These are phyloP conservation scores for Escovopsis sp. DNA, from an alignment of 2,329 filamentous ascomycete genomes.

Conservation along the genomic window DNA sequence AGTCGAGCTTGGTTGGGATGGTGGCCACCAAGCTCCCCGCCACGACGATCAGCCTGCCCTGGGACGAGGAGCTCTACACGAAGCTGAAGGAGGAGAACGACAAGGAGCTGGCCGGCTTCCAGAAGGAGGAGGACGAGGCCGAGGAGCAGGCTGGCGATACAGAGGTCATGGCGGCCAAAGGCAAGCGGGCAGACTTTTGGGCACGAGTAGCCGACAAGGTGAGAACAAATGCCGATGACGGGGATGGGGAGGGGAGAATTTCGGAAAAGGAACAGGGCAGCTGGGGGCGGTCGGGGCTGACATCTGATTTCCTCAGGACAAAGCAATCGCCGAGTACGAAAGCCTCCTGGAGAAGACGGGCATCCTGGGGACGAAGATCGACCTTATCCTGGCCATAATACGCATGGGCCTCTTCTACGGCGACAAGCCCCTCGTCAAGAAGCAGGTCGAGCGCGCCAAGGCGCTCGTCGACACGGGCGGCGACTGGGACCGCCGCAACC, in stretches of 20 bases:
- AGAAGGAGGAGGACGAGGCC: slow-evolving; percentile 86
- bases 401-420: slow-evolving; percentile 92
- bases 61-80: slow-evolving; percentile 83
- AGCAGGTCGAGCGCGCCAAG: slow-evolving; percentile 80
- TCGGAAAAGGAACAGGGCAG: background rate
- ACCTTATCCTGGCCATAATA: slow-evolving; percentile 91
- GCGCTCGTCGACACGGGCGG: slow-evolving; percentile 85
- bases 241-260: too few species aligned
- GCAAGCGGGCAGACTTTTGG: slow-evolving; percentile 93
- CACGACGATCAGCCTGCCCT: slow-evolving; percentile 56
- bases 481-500: slow-evolving; percentile 97
- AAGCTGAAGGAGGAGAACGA: slow-evolving; percentile 64
- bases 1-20: slow-evolving; percentile 59
- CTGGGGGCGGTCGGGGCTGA: background rate
- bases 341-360: slow-evolving; percentile 93
- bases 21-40: slow-evolving; percentile 56
- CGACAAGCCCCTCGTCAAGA: slow-evolving; percentile 83
- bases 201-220: slow-evolving; percentile 95
- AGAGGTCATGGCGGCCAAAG: slow-evolving; percentile 80
- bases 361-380: slow-evolving; percentile 91
- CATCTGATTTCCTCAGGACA: slow-evolving; percentile 47
- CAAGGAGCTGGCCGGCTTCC: slow-evolving; percentile 57
- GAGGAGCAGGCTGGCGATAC: slow-evolving; percentile 93
- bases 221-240: slow-evolving; percentile 8
- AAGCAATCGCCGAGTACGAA: slow-evolving; percentile 85